Base-by-base conservation (phyloP, 2,329 filamentous ascomycete species). In the Mycogone perniciosa region DNA sequence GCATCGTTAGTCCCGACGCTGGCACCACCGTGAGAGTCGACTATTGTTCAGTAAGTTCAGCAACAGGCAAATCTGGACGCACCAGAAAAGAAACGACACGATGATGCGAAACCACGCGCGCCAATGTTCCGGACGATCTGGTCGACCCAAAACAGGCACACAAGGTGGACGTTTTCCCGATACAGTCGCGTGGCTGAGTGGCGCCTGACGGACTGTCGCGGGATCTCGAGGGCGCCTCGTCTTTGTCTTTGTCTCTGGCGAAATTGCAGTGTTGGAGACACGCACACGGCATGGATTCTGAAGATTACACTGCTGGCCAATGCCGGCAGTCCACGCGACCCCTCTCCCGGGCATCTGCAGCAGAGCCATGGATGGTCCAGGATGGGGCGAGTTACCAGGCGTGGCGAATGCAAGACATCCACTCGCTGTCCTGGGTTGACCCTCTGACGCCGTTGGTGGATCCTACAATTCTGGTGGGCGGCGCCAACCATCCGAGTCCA, bases 321-420 rank as follows among this genome's bases (percentile, higher is more conserved):
- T 67, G 57, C 60, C 59, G 54, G 51, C 56, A 57, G 61, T 59
- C 58, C 63, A 66, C 64, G 59, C 57, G 60, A 62, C 61, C 60
- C 57, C 44, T 52, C 33, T 55, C 52, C 45, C 51, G 47, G 50
- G 48, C 56, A 52, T 60, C 57, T 60, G 65, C 60, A 61, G 64
- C 63, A 62, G 59, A 46, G 54, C 52, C 50, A 52, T 46, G 40
- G 52, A 39, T 42, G 51, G 39, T 41, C 20, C 20, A 20, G 20
- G 20, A 20, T 20, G 20, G 20, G 20, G 29, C 13, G 26, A 49
- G 31, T 40, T 44, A 37, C 49, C 47, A 51, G 42, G 46, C 35
- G 48, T 46, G 52, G 54, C 57, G 44, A 50, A 65, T 65, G 65
- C 65, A 67, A 62, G 61, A 66, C 67, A 74, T 73, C 68, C 66